These are phyloP conservation scores for Oldenlandia corymbosa DNA, from an alignment of 257 asterid species.

Conservation along the genomic window DNA sequence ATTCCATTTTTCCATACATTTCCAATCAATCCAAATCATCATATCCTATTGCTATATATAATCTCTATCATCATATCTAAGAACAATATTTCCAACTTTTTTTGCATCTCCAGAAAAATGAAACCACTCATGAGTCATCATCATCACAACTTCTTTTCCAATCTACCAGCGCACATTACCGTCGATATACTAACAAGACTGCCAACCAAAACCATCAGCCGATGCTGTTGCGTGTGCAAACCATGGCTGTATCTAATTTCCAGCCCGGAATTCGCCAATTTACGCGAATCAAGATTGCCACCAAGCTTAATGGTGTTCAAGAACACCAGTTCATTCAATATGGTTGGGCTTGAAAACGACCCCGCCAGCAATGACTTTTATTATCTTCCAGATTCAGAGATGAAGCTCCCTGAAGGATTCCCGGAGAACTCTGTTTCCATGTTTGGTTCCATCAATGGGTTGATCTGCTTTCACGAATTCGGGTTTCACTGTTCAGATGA, in stretches of 20 bases:
- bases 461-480: conserved; percentile 6
- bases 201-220: conserved; percentile 16
- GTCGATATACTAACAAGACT: conserved; percentile 28
- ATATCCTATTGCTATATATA: no score
- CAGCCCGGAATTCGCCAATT: conserved; percentile 17
- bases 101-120: no score
- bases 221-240: conserved; percentile 33
- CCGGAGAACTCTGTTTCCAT: neutral
- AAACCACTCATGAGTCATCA: no score
- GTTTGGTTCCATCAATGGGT: conserved; percentile 16
- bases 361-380: conserved; percentile 9
- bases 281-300: conserved; percentile 20
- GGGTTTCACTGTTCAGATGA: neutral
- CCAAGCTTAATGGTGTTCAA: conserved; percentile 19
- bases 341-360: conserved; percentile 22
- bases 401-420: neutral
- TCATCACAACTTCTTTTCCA: neutral
- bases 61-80: no score
- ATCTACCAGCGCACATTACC: conserved; percentile 27
- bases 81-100: no score
- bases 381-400: neutral
- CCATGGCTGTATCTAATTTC: conserved; percentile 21
- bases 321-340: neutral
- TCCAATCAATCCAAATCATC: no score
- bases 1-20: no score